Evolutionary conservation across 83 land plant genomes (phyloP).

Genomic region (Picea mariana): DNA sequence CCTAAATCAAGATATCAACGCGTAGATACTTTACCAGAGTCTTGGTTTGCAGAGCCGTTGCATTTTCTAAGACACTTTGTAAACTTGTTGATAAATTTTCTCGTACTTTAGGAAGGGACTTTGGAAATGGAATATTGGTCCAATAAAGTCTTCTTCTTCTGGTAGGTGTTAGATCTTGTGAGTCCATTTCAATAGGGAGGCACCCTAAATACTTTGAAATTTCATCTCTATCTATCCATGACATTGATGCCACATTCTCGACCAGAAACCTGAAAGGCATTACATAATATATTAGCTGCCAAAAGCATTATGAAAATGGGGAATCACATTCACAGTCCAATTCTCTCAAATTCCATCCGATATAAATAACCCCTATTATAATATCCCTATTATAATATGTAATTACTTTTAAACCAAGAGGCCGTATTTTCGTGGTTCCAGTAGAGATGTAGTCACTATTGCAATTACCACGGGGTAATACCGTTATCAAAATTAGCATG

Average conservation of each 20-base stretch:
- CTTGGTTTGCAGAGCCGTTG: slow-evolving; percentile 31
- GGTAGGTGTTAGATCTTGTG: slow-evolving; percentile 31
- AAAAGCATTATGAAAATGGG: not conserved
- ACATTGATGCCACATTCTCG: slow-evolving; percentile 43
- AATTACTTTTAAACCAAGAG: no score
- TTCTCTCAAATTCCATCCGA: no score
- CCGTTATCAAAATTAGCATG: not conserved
- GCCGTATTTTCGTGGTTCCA: not conserved
- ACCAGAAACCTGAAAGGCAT: slow-evolving; percentile 31
- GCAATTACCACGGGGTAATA: not conserved
- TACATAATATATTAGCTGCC: not conserved
- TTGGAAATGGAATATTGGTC: slow-evolving; percentile 38
- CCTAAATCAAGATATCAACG: not conserved
- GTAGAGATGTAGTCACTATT: not conserved
- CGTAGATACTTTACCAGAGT: slow-evolving; percentile 19
- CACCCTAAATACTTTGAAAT: slow-evolving; percentile 28
- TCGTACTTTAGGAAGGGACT: slow-evolving; percentile 26
- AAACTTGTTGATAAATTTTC: slow-evolving; percentile 26
- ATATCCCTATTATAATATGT: no score
- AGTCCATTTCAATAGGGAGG: slow-evolving; percentile 34
- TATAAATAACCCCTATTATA: no score
- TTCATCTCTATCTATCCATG: slow-evolving; percentile 38
- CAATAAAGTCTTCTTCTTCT: slow-evolving; percentile 31
- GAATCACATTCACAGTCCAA: no score
- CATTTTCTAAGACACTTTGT: slow-evolving; percentile 33